Conservation (phyloP, 345 rosid genomes). For the Eucalyptus pauciflora region DNA sequence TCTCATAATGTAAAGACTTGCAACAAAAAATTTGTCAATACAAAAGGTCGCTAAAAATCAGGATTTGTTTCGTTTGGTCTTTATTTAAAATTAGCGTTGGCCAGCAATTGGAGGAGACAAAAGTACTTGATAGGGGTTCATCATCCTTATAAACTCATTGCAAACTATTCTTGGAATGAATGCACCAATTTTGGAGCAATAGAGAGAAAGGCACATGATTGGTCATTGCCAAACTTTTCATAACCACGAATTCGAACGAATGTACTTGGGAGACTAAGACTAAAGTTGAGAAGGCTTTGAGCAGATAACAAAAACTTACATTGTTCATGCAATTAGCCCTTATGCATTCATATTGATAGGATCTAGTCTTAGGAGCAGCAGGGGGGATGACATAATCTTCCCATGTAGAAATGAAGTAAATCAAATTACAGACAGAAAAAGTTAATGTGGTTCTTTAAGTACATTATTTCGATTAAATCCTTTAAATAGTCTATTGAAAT, state of each 20-base stretch:
- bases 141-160: no score
- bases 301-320: no score
- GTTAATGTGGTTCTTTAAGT: neutral
- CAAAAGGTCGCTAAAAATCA: no score
- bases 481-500: neutral
- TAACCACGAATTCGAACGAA: neutral
- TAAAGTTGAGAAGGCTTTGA: neutral
- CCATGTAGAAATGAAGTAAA: neutral
- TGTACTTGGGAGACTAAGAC: neutral
- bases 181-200: no score
- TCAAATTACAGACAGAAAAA: accelerated
- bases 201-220: accelerated
- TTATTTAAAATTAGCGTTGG: no score
- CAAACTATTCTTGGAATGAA: no score
- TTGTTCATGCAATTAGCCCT: neutral
- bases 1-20: no score
- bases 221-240: no score
- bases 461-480: neutral
- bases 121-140: no score
- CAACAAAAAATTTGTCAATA: no score
- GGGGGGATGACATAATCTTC: accelerated
- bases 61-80: no score
- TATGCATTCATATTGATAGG: neutral
- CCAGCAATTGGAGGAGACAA: no score
- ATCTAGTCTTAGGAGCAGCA: neutral